phyloP scores from a whole-genome alignment of 345 rosid species.

The Cardamine occulta region DNA sequence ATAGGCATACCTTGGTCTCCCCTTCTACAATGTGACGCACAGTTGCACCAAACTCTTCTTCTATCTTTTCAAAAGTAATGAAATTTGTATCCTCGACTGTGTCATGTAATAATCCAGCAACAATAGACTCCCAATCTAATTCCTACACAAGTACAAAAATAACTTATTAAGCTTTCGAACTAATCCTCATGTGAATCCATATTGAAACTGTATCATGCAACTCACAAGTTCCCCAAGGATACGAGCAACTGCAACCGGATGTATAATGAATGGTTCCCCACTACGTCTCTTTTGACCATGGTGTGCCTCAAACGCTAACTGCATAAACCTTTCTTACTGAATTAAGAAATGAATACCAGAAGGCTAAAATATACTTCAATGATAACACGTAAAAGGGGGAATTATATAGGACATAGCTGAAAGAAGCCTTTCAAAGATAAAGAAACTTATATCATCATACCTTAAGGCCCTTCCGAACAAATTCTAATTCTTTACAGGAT shows the following conservation, averaged over 20 bases:
- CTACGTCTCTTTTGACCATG: slow-evolving; percentile 96
- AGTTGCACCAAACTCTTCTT: slow-evolving; percentile 82
- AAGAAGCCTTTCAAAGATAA: slow-evolving; percentile 10
- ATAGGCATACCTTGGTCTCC: slow-evolving; percentile 85
- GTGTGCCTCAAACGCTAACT: slow-evolving; percentile 98
- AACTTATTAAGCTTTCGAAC: slow-evolving; percentile 38
- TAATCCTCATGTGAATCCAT: slow-evolving; percentile 17
- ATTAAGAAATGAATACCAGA: slow-evolving; percentile 35
- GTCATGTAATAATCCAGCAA: slow-evolving; percentile 97
- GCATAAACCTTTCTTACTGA: slow-evolving; percentile 46
- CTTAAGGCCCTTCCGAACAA: slow-evolving; percentile 78
- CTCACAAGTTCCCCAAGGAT: slow-evolving; percentile 98
- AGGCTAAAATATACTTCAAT: slow-evolving; percentile 12
- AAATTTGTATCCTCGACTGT: slow-evolving; percentile 96
- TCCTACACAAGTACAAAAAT: slow-evolving; percentile 55
- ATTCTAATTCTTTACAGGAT: slow-evolving; percentile 75
- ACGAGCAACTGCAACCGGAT: slow-evolving; percentile 97
- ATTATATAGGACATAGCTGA: slow-evolving; percentile 22
- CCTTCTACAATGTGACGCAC: slow-evolving; percentile 98
- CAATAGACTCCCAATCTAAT: slow-evolving; percentile 97
- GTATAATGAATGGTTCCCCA: slow-evolving; percentile 97
- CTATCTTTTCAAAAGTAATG: slow-evolving; percentile 91
- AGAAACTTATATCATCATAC: slow-evolving; percentile 51
- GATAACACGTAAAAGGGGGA: slow-evolving; percentile 1
- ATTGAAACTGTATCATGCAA: slow-evolving; percentile 34